Evolutionary conservation across 2,329 filamentous ascomycete species (phyloP).

Genomic region (Tolypocladium guangdongense): DNA sequence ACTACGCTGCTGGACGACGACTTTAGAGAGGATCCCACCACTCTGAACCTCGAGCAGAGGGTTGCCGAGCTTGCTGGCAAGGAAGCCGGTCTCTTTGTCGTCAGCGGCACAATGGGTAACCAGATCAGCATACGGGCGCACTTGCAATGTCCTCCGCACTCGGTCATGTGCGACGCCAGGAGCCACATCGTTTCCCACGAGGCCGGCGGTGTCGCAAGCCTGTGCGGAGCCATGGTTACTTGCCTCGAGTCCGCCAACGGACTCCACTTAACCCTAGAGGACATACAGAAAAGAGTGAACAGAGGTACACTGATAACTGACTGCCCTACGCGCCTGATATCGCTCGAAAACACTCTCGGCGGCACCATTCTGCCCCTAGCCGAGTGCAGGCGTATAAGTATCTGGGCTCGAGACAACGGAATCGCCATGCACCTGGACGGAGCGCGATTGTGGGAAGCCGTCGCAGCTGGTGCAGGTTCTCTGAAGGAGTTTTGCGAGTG

Average conservation of each 20-base stretch:
- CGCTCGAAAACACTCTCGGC: conserved; percentile 73
- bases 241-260: conserved; percentile 59
- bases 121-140: conserved; percentile 73
- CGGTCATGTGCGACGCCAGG: conserved; percentile 65
- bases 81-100: conserved; percentile 65
- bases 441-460: conserved; percentile 74
- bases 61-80: conserved; percentile 64
- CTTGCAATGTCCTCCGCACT: conserved; percentile 66
- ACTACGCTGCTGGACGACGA: too few species aligned
- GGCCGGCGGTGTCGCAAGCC: conserved; percentile 39
- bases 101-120: conserved; percentile 91
- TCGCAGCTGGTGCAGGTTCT: conserved; percentile 54
- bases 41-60: too few species aligned
- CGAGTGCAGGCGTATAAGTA: conserved; percentile 57
- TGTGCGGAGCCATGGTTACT: conserved; percentile 52
- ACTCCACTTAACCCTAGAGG: conserved; percentile 62
- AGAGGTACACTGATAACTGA: too few species aligned
- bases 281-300: conserved; percentile 61
- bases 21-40: too few species aligned
- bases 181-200: conserved; percentile 64
- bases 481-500: conserved; percentile 54
- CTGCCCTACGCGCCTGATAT: conserved; percentile 71
- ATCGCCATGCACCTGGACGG: conserved; percentile 69
- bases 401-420: conserved; percentile 51
- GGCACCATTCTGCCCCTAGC: conserved; percentile 66